Conservation (phyloP, 2,329 filamentous ascomycete species). For the Stemphylium lycopersici region DNA sequence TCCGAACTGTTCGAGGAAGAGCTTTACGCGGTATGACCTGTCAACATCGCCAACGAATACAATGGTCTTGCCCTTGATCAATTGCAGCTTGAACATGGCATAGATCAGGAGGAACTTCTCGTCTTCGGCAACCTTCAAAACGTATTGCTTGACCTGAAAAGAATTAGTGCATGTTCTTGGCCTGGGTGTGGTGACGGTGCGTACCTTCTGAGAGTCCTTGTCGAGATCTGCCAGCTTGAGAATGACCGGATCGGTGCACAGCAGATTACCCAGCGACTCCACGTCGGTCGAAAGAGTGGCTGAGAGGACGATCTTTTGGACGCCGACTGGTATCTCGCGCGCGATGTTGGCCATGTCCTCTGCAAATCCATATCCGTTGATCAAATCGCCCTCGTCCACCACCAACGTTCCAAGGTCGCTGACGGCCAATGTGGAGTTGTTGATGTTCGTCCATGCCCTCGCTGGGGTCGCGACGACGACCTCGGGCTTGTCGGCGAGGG, state of each 20-base stretch:
- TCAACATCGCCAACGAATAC: conserved; percentile 88
- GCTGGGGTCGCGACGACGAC: conserved; percentile 90
- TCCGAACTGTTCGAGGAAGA: conserved; percentile 96
- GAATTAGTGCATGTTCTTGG: background rate
- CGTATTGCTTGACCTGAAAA: conserved; percentile 75
- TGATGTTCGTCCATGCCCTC: conserved; percentile 79
- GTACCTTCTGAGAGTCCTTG: conserved; percentile 68
- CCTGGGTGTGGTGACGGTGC: no score
- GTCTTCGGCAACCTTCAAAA: conserved; percentile 92
- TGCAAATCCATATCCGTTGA: conserved; percentile 92
- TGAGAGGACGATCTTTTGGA: conserved; percentile 92
- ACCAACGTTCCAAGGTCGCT: conserved; percentile 73
- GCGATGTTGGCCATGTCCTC: conserved; percentile 85
- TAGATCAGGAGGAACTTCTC: conserved; percentile 95
- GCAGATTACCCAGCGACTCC: conserved; percentile 81
- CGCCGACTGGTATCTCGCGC: conserved; percentile 77
- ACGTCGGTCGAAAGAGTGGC: conserved; percentile 90
- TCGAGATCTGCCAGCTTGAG: conserved; percentile 85
- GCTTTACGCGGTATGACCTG: conserved; percentile 86
- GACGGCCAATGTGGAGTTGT: conserved; percentile 72
- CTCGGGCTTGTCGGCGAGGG: conserved; percentile 85
- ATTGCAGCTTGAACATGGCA: conserved; percentile 91
- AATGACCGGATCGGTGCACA: conserved; percentile 79
- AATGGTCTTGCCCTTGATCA: conserved; percentile 91
- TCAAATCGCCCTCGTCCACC: conserved; percentile 91